Evolutionary conservation across 345 rosid species (phyloP).

Genomic region (Camelina neglecta): DNA sequence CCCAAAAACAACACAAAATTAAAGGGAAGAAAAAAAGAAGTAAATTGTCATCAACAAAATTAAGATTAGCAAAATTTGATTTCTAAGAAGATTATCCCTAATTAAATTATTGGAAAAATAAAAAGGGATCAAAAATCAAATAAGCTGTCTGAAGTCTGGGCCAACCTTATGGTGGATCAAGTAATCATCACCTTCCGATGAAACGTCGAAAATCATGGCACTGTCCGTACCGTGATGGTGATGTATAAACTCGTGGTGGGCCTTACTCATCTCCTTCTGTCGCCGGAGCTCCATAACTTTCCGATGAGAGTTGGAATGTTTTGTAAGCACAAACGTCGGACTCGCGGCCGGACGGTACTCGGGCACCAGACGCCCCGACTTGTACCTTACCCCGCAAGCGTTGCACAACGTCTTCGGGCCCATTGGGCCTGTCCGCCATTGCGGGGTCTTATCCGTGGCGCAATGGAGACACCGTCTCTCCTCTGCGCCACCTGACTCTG

Average conservation of each 20-base stretch:
- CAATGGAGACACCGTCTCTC: constrained; percentile 46
- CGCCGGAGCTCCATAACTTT: constrained; percentile 49
- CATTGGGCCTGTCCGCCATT: constrained; percentile 50
- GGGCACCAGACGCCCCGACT: constrained; percentile 46
- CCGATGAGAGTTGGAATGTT: constrained; percentile 49
- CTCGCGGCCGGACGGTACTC: constrained; percentile 49
- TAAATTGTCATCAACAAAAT: constrained; percentile 34
- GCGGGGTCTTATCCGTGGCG: constrained; percentile 47
- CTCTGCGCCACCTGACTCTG: constrained; percentile 45
- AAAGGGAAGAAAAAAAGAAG: neutral
- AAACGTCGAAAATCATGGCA: constrained; percentile 61
- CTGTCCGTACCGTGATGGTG: constrained; percentile 53
- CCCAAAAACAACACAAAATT: constrained; percentile 24
- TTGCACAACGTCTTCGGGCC: constrained; percentile 67
- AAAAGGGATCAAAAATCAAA: constrained; percentile 44
- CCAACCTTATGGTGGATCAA: constrained; percentile 89
- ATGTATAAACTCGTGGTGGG: constrained; percentile 56
- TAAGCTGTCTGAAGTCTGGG: constrained; percentile 80
- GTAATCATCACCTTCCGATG: constrained; percentile 80
- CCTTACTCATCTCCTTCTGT: constrained; percentile 48
- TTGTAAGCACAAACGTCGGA: constrained; percentile 44
- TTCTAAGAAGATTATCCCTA: constrained; percentile 38
- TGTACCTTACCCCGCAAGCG: constrained; percentile 65
- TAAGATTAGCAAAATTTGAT: constrained; percentile 45
- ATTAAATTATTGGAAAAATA: constrained; percentile 45